These are phyloP conservation scores for Quercus parvula DNA, from an alignment of 306 rosid species.

Conservation along the genomic window DNA sequence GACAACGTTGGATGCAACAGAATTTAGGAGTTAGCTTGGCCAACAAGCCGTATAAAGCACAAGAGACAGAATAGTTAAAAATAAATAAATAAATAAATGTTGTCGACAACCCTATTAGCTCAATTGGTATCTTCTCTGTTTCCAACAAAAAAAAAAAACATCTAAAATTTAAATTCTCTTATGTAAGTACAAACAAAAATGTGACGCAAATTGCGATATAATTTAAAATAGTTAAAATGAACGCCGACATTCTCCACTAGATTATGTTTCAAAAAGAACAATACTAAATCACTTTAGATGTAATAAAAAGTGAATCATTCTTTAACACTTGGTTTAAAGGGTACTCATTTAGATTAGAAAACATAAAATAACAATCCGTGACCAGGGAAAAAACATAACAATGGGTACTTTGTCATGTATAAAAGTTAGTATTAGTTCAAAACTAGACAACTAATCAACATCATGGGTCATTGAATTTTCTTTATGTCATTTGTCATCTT, in stretches of 20 bases:
- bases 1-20: background rate
- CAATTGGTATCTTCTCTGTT: too few relatives aligned
- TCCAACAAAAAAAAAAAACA: too few relatives aligned
- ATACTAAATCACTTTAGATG: constrained; percentile 7
- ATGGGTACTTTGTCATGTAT: constrained; percentile 31
- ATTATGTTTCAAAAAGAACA: background rate
- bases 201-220: too few relatives aligned
- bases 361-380: constrained; percentile 27
- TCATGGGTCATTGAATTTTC: constrained; percentile 27
- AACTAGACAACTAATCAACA: constrained; percentile 23
- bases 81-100: too few relatives aligned
- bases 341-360: background rate
- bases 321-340: constrained; percentile 8
- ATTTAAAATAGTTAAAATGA: background rate
- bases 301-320: constrained; percentile 6
- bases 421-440: constrained; percentile 12
- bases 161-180: too few relatives aligned
- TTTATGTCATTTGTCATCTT: constrained; percentile 29
- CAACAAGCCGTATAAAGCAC: background rate
- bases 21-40: constrained; percentile 5
- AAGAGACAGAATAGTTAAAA: too few relatives aligned
- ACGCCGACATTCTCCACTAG: constrained; percentile 10
- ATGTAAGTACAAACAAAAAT: too few relatives aligned
- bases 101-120: too few relatives aligned
- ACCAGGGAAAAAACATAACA: constrained; percentile 21